phyloP scores from a whole-genome alignment of 208 protist genomes.

The Leptomonas seymouri region DNA sequence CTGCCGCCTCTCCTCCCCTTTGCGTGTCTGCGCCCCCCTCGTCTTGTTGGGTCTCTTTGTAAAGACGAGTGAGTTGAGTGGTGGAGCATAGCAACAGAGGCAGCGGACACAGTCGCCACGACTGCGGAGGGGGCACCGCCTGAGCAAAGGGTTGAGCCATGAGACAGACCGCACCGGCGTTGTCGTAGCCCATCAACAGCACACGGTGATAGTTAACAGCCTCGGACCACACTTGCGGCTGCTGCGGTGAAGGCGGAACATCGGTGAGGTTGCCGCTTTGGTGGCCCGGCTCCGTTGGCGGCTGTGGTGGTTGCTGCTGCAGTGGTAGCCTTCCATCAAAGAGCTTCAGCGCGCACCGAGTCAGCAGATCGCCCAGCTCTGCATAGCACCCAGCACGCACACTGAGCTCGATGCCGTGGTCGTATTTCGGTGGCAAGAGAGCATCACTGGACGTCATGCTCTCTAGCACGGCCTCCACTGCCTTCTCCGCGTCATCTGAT shows the following conservation, averaged over 20 bases:
- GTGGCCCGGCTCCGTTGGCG: neutral
- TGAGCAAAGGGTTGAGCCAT: constrained; percentile 29
- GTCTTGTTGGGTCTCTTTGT: neutral
- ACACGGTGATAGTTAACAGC: constrained; percentile 22
- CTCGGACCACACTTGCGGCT: constrained; percentile 16
- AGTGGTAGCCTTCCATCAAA: constrained; percentile 18
- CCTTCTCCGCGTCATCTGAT: neutral
- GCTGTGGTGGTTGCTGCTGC: constrained; percentile 11
- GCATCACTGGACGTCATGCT: constrained; percentile 15
- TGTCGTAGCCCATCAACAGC: constrained; percentile 57
- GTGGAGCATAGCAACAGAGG: constrained; percentile 22
- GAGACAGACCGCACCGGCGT: constrained; percentile 30
- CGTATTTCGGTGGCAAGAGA: neutral
- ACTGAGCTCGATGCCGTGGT: constrained; percentile 17
- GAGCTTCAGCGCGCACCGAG: constrained; percentile 16
- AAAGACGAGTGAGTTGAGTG: constrained; percentile 1
- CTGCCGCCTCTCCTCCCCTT: neutral
- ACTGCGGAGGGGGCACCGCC: constrained; percentile 8
- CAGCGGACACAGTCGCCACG: constrained; percentile 28
- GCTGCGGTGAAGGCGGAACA: neutral
- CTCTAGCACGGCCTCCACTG: neutral
- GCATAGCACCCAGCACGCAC: neutral
- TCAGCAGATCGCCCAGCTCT: constrained; percentile 3
- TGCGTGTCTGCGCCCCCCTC: neutral
- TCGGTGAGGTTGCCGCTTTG: neutral